Base-by-base conservation (phyloP, 345 rosid genomes). In the Erysimum cheiranthoides region DNA sequence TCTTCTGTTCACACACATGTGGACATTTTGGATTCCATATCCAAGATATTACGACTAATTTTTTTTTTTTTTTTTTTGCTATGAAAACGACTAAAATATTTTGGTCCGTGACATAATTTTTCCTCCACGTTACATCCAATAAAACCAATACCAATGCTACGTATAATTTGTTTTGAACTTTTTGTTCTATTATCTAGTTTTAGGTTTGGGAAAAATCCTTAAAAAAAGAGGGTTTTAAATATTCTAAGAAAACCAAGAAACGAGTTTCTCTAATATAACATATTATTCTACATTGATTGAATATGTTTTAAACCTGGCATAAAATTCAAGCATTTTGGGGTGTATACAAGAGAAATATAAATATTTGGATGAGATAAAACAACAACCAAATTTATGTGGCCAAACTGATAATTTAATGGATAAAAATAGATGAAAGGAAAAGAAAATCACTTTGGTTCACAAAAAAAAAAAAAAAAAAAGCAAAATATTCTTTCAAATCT, bases 371-470 rank as follows among this genome's bases (percentile, higher is more conserved):
- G 59, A n/a, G n/a, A 35, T 5, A 14, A 60, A 36, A 8, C 10
- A 9, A 21, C 13, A 62, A n/a, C 61, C 40, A 38, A 28, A 5
- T 18, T 17, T 31, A 30, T 30, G 53, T 62, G 56, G 36, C 57
- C 28, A 53, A 72, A 49, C 10, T 11, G 51, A 61, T 10, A 49
- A 28, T 60, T 13, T 53, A 60, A 61, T 49, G 68, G 76, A 27
- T 47, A 71, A 30, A 47, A 60, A 70, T 49, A 14, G 28, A 47
- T 36, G 50, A 72, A 49, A n/a, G 12, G n/a, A 63, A 30, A 73
- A 53, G 54, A 73, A 57, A 65, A 54, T 65, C 14, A 54, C 57
- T 73, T 73, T 64, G 71, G 71, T 65, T 65, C 70, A 63, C 62
- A 73, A 30, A 62, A 47, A 46, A 21, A 21, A 21, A 21, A 21